Conservation (phyloP, 2,329 filamentous ascomycete genomes). For the Aspergillus sp. region DNA sequence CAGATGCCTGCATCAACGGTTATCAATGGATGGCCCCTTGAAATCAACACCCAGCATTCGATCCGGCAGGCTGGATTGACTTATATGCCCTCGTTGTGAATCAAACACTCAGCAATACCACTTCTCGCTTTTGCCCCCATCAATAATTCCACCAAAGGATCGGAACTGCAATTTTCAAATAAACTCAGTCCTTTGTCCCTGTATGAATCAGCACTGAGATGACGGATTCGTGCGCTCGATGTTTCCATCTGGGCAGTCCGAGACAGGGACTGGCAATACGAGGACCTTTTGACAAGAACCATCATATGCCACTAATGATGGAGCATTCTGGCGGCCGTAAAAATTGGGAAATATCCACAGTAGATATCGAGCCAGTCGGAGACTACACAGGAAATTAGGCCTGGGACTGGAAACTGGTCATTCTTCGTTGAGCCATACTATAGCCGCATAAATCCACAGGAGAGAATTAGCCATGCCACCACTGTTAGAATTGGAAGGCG, state of each 20-base stretch:
- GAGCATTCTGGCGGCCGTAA: background rate
- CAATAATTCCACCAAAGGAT: background rate
- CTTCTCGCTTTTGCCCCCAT: background rate
- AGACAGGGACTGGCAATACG: background rate
- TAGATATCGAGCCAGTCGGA: background rate
- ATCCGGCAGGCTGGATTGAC: too few species aligned
- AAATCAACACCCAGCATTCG: too few species aligned
- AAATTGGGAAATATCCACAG: background rate
- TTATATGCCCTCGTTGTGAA: too few species aligned
- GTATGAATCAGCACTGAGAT: background rate
- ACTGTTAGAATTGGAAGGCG: too few species aligned
- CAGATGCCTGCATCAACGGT: constrained; percentile 27
- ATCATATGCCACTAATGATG: background rate
- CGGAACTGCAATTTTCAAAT: background rate
- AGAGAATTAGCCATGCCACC: too few species aligned
- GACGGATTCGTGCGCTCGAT: background rate
- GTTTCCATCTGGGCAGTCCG: background rate
- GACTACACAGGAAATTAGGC: background rate
- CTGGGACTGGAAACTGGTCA: background rate
- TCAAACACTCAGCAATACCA: too few species aligned
- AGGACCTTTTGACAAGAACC: background rate
- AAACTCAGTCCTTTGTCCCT: background rate
- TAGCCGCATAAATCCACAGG: background rate
- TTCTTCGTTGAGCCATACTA: constrained; percentile 1
- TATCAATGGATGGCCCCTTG: too few species aligned